Base-by-base conservation (phyloP, 2,329 filamentous ascomycete species). In the Xylariales sp. region DNA sequence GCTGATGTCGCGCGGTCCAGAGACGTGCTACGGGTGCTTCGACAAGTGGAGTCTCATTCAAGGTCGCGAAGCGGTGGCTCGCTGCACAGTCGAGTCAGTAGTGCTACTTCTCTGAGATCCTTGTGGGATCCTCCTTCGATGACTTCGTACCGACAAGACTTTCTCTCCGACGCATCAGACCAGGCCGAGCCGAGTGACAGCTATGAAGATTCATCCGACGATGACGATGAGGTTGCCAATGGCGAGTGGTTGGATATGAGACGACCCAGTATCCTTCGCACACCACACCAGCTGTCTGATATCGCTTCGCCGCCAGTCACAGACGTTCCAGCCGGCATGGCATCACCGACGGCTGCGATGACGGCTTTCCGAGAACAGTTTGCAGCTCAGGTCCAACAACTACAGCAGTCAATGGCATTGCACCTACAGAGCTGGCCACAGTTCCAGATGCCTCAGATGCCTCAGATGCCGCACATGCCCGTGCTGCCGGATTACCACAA, bases 361-460 rank as follows among this genome's bases (percentile, higher is more conserved):
- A 71, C 80, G 36, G 84, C 83, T 11, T 76, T 88, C 64, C 80
- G 83, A 53, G 84, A 89, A 41, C 84, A 90, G 44, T 64, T 91
- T 15, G 73, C 82, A 19, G 74, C 82, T 14, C 86, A 89, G 55
- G 73, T 90, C 35, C 82, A 90, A 43, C 82, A 89, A 44, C 74
- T 90, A 53, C 87, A 89, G 56, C 82, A 88, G 57, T 79, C 73
- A 33, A 74, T 88, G 68, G 72, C 78, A 25, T 68, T 81, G 59
- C 75, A 81, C 33, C 70, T 87, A 52, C 82, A 83, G 37, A 84
- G 83, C 44, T 63, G 84, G 22, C 69, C 79, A 12, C 77, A 80
- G 39, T 62, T 82, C 22, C 71, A 80, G 49, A 76, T 84, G 60
- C 78, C 79, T 2, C 45, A 53, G 15, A 51, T 80, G 31, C 73